phyloP scores from a whole-genome alignment of 1,284 basidiomycete genomes.

The Caloboletus inedulis region DNA sequence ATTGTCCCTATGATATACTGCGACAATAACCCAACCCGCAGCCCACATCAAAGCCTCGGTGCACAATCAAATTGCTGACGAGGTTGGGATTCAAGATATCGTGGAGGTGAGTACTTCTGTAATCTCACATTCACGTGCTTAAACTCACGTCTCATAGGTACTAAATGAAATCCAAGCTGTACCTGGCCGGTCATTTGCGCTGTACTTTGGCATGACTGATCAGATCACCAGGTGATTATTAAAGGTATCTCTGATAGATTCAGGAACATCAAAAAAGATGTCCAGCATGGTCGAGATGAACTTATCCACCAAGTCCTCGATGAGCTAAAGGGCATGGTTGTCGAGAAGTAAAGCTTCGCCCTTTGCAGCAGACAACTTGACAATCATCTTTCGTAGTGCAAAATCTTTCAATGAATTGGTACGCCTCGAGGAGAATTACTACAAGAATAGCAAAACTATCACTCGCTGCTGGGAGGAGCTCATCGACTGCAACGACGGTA shows the following conservation, averaged over 20 bases:
- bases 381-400: constrained; percentile 28
- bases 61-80: constrained; percentile 4
- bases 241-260: constrained; percentile 43
- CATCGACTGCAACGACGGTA: constrained; percentile 30
- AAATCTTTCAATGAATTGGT: constrained; percentile 41
- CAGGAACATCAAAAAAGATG: constrained; percentile 39
- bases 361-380: not conserved
- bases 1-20: not conserved
- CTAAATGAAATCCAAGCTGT: constrained; percentile 35
- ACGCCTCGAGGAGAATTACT: constrained; percentile 42
- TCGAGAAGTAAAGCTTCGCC: constrained; percentile 14
- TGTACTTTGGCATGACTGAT: constrained; percentile 12
- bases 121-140: not conserved
- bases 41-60: not conserved
- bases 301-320: constrained; percentile 42
- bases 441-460: constrained; percentile 34
- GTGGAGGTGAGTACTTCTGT: constrained; percentile 21
- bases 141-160: constrained; percentile 16
- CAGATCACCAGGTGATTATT: constrained; percentile 38
- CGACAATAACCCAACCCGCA: not conserved
- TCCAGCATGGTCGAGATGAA: constrained; percentile 38
- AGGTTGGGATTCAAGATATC: constrained; percentile 28
- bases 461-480: constrained; percentile 36
- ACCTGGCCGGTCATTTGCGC: constrained; percentile 27
- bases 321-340: constrained; percentile 34